Conservation (phyloP, 1,284 basidiomycete genomes). For the Melampsora americana region DNA sequence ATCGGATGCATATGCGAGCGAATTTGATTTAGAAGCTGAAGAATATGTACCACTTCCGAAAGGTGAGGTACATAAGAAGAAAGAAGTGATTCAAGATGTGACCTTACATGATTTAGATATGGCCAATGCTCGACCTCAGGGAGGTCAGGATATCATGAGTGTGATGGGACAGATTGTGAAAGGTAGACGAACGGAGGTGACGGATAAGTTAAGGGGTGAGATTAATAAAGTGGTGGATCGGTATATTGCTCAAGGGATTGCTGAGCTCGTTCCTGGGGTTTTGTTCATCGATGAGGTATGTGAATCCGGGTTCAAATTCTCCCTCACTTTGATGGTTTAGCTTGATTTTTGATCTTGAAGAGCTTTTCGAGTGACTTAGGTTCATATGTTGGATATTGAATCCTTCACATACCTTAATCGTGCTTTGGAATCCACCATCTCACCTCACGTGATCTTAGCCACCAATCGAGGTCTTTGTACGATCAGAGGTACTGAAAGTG, state of each 20-base stretch:
- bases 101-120: constrained; percentile 94
- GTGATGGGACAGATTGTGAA: constrained; percentile 97
- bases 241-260: constrained; percentile 96
- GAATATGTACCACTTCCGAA: constrained; percentile 97
- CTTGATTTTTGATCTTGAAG: too few relatives aligned
- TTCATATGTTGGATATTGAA: constrained; percentile 99
- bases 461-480: constrained; percentile 90
- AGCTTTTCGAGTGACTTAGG: too few relatives aligned
- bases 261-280: constrained; percentile 94
- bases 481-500: constrained; percentile 76
- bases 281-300: constrained; percentile 96
- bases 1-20: constrained; percentile 97
- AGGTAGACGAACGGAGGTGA: constrained; percentile 89
- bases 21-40: constrained; percentile 95
- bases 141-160: constrained; percentile 96
- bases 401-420: constrained; percentile 98
- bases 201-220: constrained; percentile 89
- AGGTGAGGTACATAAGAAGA: constrained; percentile 95
- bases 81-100: constrained; percentile 95
- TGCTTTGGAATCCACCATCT: constrained; percentile 90
- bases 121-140: constrained; percentile 89
- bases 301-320: too few relatives aligned
- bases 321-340: too few relatives aligned
- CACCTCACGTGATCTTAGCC: constrained; percentile 92
- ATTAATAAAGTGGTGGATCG: constrained; percentile 98